Evolutionary conservation across 345 rosid species (phyloP), one percentile per base, ranked within the genome.

Genomic region (Turnera subulata): DNA sequence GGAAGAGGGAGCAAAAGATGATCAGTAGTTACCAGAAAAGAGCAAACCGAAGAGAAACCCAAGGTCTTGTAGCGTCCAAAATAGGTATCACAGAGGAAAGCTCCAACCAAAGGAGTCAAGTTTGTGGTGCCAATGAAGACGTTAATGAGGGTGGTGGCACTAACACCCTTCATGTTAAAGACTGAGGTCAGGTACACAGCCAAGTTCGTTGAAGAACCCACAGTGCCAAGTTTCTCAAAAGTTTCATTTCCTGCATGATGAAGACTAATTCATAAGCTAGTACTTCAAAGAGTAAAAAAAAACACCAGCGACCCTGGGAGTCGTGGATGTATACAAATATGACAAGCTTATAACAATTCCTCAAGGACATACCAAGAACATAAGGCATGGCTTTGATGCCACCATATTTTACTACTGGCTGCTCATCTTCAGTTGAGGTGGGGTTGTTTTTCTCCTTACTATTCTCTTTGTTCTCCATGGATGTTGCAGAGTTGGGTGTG

Each of bases 191-290:
- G 59, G 43, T 77, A 77, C 17, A 77, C 72, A 46, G 56, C 46
- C 11, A 77, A 69, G 44, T 77, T 77, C 50, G 76, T 11, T 4
- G 44, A 14, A 8, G 82, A 55, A 0, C 82, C 82, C 1, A 73
- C 11, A 0, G 78, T 70, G 0, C 82, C 82, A 13, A 73, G 55
- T 70, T 77, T 77, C 66, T 77, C 82, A 48, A 73, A 77, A 0
- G 75, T 67, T 60, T 77, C 78, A 63, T 75, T 75, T 55, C 79
- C 79, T 75, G 58, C 61, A 42, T 0, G 12, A 42, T 10, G 4
- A 42, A 42, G 13, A 13, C 40, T 37, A 2, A 37, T 9, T 35
- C 11, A 35, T 11, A 35, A 35, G 39, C 39, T 35, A 6, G 39
- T 35, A n/a, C n/a, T n/a, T n/a, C n/a, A n/a, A 29, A 29, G 35